A percentile compares a stretch with the other conserved stretches of the same genome.
Conservation (phyloP, 345 rosid genomes). For the Eucalyptus fibrosa region DNA sequence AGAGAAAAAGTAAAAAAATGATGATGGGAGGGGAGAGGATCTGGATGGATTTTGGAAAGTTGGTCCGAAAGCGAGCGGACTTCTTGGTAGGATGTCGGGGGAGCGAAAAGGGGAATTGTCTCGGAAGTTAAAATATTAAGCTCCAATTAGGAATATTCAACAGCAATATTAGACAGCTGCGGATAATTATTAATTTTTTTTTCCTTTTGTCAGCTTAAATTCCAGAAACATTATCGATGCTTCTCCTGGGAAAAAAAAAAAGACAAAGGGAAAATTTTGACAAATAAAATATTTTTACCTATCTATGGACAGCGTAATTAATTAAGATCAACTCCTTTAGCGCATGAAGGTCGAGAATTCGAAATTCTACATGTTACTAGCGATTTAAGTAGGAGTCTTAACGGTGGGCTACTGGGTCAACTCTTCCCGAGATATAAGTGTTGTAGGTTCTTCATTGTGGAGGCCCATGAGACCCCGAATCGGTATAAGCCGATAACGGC, state of each 20-base stretch:
- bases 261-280: not conserved
- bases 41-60: not conserved
- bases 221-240: accelerated
- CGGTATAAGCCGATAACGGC: accelerated
- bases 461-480: accelerated
- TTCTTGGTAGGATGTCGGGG: not conserved
- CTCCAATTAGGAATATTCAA: not conserved
- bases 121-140: not conserved
- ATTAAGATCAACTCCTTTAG: too few species aligned
- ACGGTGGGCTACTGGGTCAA: accelerated
- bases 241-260: accelerated
- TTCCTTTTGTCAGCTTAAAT: accelerated
- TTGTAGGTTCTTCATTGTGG: accelerated
- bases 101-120: not conserved
- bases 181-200: too few species aligned
- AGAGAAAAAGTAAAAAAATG: too few species aligned
- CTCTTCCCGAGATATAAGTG: too few species aligned
- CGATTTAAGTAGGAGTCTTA: accelerated
- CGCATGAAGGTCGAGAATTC: accelerated
- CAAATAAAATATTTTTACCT: not conserved
- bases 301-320: accelerated
- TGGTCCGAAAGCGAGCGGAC: not conserved
- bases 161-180: not conserved
- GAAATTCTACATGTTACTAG: accelerated
- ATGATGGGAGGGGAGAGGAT: too few species aligned